Evolutionary conservation across 2,329 filamentous ascomycete genomes (phyloP), one percentile per base, ranked within the genome.

Genomic region (Cercospora sp.): DNA sequence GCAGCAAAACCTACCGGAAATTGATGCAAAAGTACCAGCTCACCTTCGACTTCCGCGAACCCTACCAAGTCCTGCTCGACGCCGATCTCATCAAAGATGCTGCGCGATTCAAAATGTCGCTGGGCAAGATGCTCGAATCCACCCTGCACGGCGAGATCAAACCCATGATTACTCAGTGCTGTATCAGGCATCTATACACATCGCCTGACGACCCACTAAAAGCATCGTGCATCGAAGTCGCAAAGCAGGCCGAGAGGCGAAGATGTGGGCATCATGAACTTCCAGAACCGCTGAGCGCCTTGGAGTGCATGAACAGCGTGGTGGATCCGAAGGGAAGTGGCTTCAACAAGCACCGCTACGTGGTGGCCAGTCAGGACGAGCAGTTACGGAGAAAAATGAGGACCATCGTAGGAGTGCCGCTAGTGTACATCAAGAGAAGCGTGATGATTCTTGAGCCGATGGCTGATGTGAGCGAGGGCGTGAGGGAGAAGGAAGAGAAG

Each of bases 61-160:
- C 95, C 10, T 98, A 97, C 82, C 95, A 98, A 82, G 90, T 97
- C 62, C 84, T 97, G 53, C 89, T 97, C 69, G 94, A 97, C 78
- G 91, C 92, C 68, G 89, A 93, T 72, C 92, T 98, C 74, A 87
- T 98, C 62, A 86, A 88, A 76, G 92, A 96, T 78, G 89, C 93
- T 23, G 88, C 90, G 72, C 87, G 88, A 60, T 95, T 91, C 83
- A 95, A 94, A 76, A 97, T 97, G 91, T 91, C 97, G 70, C 84
- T 97, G n/a, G 83, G 91, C 60, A 86, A 87, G 42, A 88, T 90
- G 23, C 83, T 97, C 31, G 88, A 94, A 77, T 87, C 91, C 67
- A 95, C 93, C n/a, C 84, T 97, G 3, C 92, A 96, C 77, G 94
- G 92, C 69, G 87, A 92, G 78, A 89, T 93, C 74, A 97, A 95